Evolutionary conservation across 1,284 basidiomycete species (phyloP), one percentile per base, ranked within the genome.

Genomic region (Fomes fomentarius): DNA sequence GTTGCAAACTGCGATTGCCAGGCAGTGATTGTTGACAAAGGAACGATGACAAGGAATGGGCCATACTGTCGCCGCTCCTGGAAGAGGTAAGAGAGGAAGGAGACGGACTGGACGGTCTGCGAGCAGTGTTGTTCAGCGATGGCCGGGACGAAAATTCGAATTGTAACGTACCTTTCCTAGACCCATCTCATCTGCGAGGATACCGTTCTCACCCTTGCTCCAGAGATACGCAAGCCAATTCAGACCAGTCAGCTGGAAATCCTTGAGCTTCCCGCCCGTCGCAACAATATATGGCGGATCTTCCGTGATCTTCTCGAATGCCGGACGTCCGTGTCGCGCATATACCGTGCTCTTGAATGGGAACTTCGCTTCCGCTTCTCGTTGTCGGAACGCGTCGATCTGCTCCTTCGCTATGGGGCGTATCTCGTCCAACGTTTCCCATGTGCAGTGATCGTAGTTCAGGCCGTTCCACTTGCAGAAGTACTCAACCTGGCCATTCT

Each of bases 121-220:
- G 28, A 30, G n/a, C n/a, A n/a, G n/a, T n/a, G n/a, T n/a, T n/a
- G n/a, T n/a, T n/a, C 28, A 12, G 28, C 28, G 28, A 30, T 30
- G 28, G 6, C 28, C 6, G 28, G 28, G 28, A 30, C 28, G 12
- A 12, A 30, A 30, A 6, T 8, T 21, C 9, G 24, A 15, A 12
- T 38, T 40, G 37, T 38, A 17, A 41, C 64, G 45, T 34, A 89
- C 90, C 83, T 99, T 99, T 50, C 97, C 97, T 17, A 99, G 88
- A 71, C 97, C 97, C 97, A 99, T 99, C 81, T 99, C 97, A 69
- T 99, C 97, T 1, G 97, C 97, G 26, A 99, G 78, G 63, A 99
- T 98, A 28, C 97, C 97, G 68, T 98, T 98, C 65, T 97, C 91
- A 21, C 93, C 93, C 64, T 94, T 87, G 66, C 84, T 89, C 96